Base-by-base conservation (phyloP, 1,284 basidiomycete species). In the Heterobasidion parviporum region DNA sequence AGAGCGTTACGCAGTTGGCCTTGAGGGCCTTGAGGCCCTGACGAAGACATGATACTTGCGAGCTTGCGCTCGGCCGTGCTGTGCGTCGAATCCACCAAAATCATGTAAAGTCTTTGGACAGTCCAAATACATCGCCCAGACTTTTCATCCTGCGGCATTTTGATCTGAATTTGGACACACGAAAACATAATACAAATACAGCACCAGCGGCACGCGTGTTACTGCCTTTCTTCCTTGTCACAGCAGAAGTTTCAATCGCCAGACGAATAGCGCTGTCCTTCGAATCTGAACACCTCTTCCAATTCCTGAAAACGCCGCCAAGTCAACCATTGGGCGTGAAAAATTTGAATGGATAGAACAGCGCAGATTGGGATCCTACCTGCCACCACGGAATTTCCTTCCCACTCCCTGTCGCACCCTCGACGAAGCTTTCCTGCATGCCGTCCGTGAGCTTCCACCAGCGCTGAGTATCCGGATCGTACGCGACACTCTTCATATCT, bases 361-460 rank as follows among this genome's bases (percentile, higher is more conserved):
- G 10, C 38, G 38, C 2, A 41, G 38, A n/a, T 41, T 41, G 5
- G 8, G 14, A 54, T 59, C 80, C 69, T 36, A 79, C 77, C 63
- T 75, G 74, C 89, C 89, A 92, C 89, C 89, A 92, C 10, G 83
- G 81, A 8, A 83, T 71, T 8, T 76, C 77, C 18, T 72, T 71
- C 8, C 80, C 86, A 59, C 86, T 89, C 7, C 88, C 88, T 1
- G 73, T 76, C 2, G 89, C 87, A 16, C 80, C 87, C 2, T 79
- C 74, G 8, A 85, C 75, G 47, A 90, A 81, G 63, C 81, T 86
- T 70, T 87, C 82, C 68, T 92, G 89, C 87, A 91, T 88, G 4
- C 68, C 73, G 66, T 91, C 89, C 0, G 88, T 86, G 56, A 90
- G 68, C 62, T 75, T 72, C 89, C 89, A 92, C 89, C 89, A 92